A percentile compares a stretch with the other conserved stretches of the same genome.
Conservation (phyloP, 352 stramenopile genomes). For the Phytophthora cajani region DNA sequence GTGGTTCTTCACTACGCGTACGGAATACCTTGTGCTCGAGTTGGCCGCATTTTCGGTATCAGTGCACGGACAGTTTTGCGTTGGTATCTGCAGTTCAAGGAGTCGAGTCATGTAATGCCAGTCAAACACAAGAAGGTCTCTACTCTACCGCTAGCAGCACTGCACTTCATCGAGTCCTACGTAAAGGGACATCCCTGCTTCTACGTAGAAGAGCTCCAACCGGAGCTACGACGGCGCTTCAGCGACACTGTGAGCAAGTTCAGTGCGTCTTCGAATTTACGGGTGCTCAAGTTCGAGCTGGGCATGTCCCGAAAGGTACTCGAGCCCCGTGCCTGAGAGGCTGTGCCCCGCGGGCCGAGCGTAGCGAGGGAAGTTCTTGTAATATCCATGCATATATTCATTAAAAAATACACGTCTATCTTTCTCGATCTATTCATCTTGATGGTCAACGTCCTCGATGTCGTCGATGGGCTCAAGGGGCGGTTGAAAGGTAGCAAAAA, state of each 20-base stretch:
- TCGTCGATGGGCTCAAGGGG: slow-evolving; percentile 12
- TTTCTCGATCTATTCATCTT: neutral
- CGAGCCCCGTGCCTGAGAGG: no score
- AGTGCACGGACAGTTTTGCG: slow-evolving; percentile 8
- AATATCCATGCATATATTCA: neutral
- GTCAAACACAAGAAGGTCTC: neutral
- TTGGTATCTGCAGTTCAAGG: slow-evolving; percentile 27
- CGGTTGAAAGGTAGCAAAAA: slow-evolving; percentile 10
- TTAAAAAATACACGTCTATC: slow-evolving; percentile 2
- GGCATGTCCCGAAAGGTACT: no score
- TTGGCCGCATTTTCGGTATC: slow-evolving; percentile 15
- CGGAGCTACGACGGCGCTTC: no score
- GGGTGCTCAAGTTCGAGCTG: no score
- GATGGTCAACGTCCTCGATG: slow-evolving; percentile 19
- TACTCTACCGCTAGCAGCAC: neutral
- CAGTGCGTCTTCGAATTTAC: no score
- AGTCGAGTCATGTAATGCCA: neutral
- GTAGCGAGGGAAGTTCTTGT: slow-evolving; percentile 10
- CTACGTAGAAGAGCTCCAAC: no score
- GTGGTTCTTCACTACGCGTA: slow-evolving; percentile 34
- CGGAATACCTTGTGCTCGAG: slow-evolving; percentile 12
- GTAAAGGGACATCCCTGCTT: no score
- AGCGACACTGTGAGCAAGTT: no score
- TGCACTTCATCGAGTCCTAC: no score
- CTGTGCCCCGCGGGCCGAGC: slow-evolving; percentile 3